These are phyloP conservation scores for Thelonectria rubi DNA, from an alignment of 2,329 filamentous ascomycete genomes.

Conservation along the genomic window DNA sequence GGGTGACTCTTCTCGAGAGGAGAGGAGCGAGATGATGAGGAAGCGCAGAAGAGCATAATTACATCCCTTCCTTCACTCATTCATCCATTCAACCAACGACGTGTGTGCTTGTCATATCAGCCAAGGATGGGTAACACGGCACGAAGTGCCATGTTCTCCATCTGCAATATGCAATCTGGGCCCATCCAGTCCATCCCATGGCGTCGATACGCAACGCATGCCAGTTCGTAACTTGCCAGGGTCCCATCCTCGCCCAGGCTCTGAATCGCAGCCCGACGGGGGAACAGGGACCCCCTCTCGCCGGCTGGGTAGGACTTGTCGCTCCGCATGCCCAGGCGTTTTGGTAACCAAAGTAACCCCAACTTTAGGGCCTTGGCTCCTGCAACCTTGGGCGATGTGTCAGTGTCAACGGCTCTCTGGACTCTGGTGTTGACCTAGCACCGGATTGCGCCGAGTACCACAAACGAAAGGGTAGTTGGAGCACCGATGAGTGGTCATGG, in stretches of 20 bases:
- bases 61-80: no score
- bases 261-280: slow-evolving; percentile 8
- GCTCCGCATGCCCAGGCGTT: slow-evolving; percentile 14
- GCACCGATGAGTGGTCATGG: no score
- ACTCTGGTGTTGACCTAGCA: not conserved
- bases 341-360: not conserved
- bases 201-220: slow-evolving; percentile 13
- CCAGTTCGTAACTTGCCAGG: slow-evolving; percentile 20
- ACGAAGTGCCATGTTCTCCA: slow-evolving; percentile 15
- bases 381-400: not conserved
- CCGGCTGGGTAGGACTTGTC: slow-evolving; percentile 6
- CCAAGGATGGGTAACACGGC: slow-evolving; percentile 19
- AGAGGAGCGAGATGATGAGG: not conserved
- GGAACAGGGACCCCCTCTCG: slow-evolving; percentile 10
- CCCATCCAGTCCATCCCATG: not conserved
- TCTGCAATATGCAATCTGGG: slow-evolving; percentile 20
- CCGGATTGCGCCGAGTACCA: not conserved
- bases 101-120: not conserved
- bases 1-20: no score
- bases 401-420: slow-evolving; percentile 2
- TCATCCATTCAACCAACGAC: not conserved
- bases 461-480: not conserved
- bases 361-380: slow-evolving; percentile 5
- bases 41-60: not conserved
- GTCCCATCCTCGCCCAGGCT: slow-evolving; percentile 1